Evolutionary conservation across 148 eudicot species (phyloP).

Genomic region (Suaeda aralocaspica): DNA sequence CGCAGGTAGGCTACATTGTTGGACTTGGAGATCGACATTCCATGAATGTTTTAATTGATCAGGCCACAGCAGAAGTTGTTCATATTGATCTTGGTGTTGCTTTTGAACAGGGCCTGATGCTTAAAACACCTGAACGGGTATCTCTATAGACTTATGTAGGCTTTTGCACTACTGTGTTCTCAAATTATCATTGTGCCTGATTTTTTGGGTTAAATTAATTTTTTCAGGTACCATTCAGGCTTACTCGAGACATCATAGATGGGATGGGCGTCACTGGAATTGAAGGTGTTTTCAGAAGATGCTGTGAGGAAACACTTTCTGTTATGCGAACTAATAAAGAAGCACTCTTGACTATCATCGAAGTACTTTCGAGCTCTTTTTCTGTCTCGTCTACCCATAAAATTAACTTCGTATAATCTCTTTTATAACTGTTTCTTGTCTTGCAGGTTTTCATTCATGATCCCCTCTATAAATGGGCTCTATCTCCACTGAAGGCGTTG

Average conservation of each 20-base stretch:
- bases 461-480: constrained; percentile 97
- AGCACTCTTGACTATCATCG: constrained; percentile 90
- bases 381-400: not conserved
- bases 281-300: constrained; percentile 96
- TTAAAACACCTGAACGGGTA: constrained; percentile 97
- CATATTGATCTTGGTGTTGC: constrained; percentile 99
- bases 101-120: constrained; percentile 98
- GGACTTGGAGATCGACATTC: constrained; percentile 98
- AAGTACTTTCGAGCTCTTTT: constrained; percentile 40
- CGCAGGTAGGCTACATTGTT: constrained; percentile 94
- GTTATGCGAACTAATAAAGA: constrained; percentile 97
- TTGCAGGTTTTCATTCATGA: constrained; percentile 97
- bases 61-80: constrained; percentile 95
- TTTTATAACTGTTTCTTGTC: constrained; percentile 6
- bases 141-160: constrained; percentile 12
- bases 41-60: constrained; percentile 91
- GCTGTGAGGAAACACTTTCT: constrained; percentile 92
- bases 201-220: constrained; percentile 8
- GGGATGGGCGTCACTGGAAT: constrained; percentile 98
- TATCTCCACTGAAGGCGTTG: constrained; percentile 93
- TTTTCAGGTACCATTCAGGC: constrained; percentile 85
- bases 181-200: constrained; percentile 1
- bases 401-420: not conserved
- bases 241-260: constrained; percentile 86
- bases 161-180: not conserved